These are phyloP conservation scores for Kodamaea hsintzibuensis DNA, from an alignment of 805 yeast species.

Conservation along the genomic window DNA sequence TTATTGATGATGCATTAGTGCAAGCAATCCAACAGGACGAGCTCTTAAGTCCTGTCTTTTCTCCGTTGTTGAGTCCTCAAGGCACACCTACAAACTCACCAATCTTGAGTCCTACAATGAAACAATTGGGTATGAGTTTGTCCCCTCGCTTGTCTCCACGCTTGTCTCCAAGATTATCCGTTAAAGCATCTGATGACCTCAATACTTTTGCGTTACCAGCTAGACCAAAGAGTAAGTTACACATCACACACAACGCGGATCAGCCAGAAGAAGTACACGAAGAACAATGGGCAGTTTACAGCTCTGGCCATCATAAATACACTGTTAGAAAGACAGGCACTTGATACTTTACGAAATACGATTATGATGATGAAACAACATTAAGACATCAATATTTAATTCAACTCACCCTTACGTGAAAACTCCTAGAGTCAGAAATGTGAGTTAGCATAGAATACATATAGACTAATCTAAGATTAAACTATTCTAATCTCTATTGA, in stretches of 20 bases:
- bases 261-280: neutral
- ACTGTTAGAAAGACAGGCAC: slow-evolving; percentile 1
- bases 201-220: neutral
- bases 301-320: slow-evolving; percentile 8
- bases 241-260: slow-evolving; percentile 7
- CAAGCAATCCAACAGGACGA: slow-evolving; percentile 50
- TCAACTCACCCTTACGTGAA: neutral
- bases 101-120: slow-evolving; percentile 2
- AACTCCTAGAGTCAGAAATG: neutral
- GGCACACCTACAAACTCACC: slow-evolving; percentile 12
- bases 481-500: slow-evolving; percentile 37
- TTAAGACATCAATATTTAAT: neutral
- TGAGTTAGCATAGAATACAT: neutral
- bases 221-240: slow-evolving; percentile 9
- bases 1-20: slow-evolving; percentile 49
- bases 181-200: neutral
- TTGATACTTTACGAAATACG: too few relatives aligned
- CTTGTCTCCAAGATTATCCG: slow-evolving; percentile 7
- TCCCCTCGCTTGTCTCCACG: slow-evolving; percentile 6
- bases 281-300: neutral
- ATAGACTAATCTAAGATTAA: neutral
- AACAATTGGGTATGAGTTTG: slow-evolving; percentile 1
- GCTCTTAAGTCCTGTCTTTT: slow-evolving; percentile 45
- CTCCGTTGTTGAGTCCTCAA: slow-evolving; percentile 36
- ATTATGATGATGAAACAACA: too few relatives aligned